These are phyloP conservation scores for Boletus huronensis DNA, from an alignment of 768 basidiomycete genomes.

Conservation along the genomic window DNA sequence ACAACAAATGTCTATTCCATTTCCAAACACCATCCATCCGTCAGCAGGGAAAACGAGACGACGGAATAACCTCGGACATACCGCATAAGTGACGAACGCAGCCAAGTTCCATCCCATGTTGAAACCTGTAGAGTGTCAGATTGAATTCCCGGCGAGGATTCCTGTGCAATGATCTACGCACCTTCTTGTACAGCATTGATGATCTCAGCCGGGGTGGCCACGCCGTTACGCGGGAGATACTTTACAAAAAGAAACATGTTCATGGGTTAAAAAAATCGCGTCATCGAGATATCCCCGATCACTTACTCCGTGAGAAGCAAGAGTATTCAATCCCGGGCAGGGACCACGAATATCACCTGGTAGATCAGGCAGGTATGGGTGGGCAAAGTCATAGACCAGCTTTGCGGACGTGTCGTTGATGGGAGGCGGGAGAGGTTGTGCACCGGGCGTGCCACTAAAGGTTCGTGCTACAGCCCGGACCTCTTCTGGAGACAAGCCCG, in stretches of 20 bases:
- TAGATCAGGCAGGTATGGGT: slow-evolving; percentile 12
- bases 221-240: slow-evolving; percentile 21
- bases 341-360: slow-evolving; percentile 27
- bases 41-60: neutral
- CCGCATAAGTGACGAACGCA: slow-evolving; percentile 19
- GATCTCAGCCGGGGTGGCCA: slow-evolving; percentile 21
- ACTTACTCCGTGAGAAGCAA: slow-evolving; percentile 26
- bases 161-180: neutral
- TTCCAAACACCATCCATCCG: neutral
- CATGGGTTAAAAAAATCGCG: neutral
- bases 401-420: slow-evolving; percentile 25
- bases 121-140: slow-evolving; percentile 10
- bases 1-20: slow-evolving; percentile 21
- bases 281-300: neutral
- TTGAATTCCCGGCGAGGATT: no score
- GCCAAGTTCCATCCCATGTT: slow-evolving; percentile 27
- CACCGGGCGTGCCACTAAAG: slow-evolving; percentile 19
- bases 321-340: slow-evolving; percentile 24
- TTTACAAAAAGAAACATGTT: neutral
- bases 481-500: slow-evolving; percentile 14
- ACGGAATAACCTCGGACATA: neutral
- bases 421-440: slow-evolving; percentile 21
- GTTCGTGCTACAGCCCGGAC: slow-evolving; percentile 8
- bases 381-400: slow-evolving; percentile 15
- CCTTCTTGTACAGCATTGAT: slow-evolving; percentile 24